Evolutionary conservation across 257 asterid genomes (phyloP).

Genomic region (Lavandula angustifolia): DNA sequence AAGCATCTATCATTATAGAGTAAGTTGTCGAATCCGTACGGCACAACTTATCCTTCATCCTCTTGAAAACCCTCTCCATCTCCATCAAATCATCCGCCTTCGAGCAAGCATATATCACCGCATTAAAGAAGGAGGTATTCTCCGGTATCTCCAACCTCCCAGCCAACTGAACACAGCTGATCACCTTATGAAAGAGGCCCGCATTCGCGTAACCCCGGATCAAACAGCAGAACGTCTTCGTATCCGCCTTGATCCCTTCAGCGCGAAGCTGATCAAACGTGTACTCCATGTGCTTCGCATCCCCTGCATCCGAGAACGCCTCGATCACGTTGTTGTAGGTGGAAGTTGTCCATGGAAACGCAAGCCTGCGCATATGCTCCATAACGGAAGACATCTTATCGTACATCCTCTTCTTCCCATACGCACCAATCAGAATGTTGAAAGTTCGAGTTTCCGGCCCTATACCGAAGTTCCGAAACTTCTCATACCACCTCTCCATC

Average conservation of each 20-base stretch:
- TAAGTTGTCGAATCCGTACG: conserved; percentile 70
- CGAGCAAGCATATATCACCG: conserved; percentile 79
- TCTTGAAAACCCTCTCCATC: conserved; percentile 82
- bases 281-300: conserved; percentile 76
- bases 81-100: conserved; percentile 85
- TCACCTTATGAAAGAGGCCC: conserved; percentile 81
- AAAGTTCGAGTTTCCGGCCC: conserved; percentile 85
- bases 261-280: conserved; percentile 84
- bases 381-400: conserved; percentile 93
- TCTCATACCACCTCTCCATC: conserved; percentile 97
- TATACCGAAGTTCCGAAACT: conserved; percentile 72
- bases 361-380: conserved; percentile 93
- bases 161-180: conserved; percentile 68
- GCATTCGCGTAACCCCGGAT: conserved; percentile 85
- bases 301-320: conserved; percentile 85
- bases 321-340: conserved; percentile 92
- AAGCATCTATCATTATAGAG: conserved; percentile 74
- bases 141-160: conserved; percentile 85
- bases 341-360: conserved; percentile 91
- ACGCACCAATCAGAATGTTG: conserved; percentile 85
- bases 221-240: conserved; percentile 84
- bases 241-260: conserved; percentile 78
- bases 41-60: conserved; percentile 78
- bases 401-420: conserved; percentile 84
- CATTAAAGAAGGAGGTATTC: conserved; percentile 76